Evolutionary conservation across 306 rosid species (phyloP).

Genomic region (Dalbergia oliveri): DNA sequence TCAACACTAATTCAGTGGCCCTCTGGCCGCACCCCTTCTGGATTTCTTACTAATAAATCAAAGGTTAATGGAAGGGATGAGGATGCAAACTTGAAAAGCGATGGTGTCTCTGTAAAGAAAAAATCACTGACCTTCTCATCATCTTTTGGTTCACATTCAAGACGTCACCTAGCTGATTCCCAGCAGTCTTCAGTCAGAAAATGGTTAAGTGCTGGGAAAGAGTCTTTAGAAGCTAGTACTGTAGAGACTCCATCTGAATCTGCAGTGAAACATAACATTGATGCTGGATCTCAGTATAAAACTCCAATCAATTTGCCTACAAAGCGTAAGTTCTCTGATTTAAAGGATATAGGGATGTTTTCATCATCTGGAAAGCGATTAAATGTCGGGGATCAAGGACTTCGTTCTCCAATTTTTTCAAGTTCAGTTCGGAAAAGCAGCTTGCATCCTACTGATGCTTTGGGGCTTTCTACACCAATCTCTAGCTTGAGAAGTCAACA

Average conservation of each 20-base stretch:
- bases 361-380: slow-evolving; percentile 75
- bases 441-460: slow-evolving; percentile 59
- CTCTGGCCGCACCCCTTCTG: slow-evolving; percentile 75
- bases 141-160: slow-evolving; percentile 71
- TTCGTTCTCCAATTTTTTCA: slow-evolving; percentile 77
- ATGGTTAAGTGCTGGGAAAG: slow-evolving; percentile 58
- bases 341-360: slow-evolving; percentile 68
- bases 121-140: slow-evolving; percentile 78
- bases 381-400: slow-evolving; percentile 75
- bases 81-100: slow-evolving; percentile 63
- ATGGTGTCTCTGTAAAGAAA: slow-evolving; percentile 65
- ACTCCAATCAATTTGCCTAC: slow-evolving; percentile 74
- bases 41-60: slow-evolving; percentile 73
- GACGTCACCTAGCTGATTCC: slow-evolving; percentile 62
- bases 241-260: slow-evolving; percentile 61
- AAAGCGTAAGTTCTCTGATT: slow-evolving; percentile 78
- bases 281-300: slow-evolving; percentile 75
- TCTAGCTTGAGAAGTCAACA: slow-evolving; percentile 63
- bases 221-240: slow-evolving; percentile 54
- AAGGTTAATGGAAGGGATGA: slow-evolving; percentile 66
- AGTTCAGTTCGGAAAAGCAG: slow-evolving; percentile 61
- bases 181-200: slow-evolving; percentile 57
- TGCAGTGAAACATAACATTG: slow-evolving; percentile 54
- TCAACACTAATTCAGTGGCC: slow-evolving; percentile 85
- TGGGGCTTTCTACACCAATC: slow-evolving; percentile 69